Percentiles rank a stretch among this genome's conserved stretches.
Conservation (phyloP, 2,329 filamentous ascomycete species). For the Trichocomaceae sp. region DNA sequence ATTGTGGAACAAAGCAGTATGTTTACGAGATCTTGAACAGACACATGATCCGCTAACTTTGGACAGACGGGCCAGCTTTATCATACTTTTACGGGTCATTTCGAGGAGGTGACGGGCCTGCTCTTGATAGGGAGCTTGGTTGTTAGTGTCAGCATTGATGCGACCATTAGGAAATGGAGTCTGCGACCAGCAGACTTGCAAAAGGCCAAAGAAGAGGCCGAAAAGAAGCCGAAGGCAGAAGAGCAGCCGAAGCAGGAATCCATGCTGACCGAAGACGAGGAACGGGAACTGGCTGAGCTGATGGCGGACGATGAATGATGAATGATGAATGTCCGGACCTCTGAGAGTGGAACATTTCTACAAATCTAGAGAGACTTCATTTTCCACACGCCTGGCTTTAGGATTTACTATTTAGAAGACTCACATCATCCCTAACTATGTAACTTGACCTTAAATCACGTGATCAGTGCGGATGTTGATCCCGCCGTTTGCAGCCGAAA, state of each 20-base stretch:
- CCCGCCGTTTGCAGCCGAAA: constrained; percentile 4
- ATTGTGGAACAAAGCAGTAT: constrained; percentile 66
- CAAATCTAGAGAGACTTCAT: too few relatives aligned
- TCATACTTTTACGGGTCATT: constrained; percentile 75
- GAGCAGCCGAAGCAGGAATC: constrained; percentile 43
- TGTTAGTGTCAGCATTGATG: constrained; percentile 83
- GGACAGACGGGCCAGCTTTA: constrained; percentile 60
- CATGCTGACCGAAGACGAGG: constrained; percentile 76
- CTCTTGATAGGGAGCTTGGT: constrained; percentile 54
- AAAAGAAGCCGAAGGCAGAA: constrained; percentile 39
- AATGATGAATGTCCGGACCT: too few relatives aligned
- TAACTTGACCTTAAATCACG: background rate
- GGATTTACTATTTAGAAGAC: too few relatives aligned
- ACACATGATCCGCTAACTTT: constrained; percentile 3
- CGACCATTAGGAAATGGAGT: constrained; percentile 78
- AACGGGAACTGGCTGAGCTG: constrained; percentile 82
- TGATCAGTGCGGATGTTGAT: background rate
- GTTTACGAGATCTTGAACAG: constrained; percentile 15
- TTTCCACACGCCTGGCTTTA: too few relatives aligned
- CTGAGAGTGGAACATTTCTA: background rate
- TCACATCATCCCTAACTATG: too few relatives aligned
- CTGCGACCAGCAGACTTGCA: constrained; percentile 57
- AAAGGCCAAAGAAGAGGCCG: constrained; percentile 47
- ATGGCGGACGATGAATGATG: constrained; percentile 60
- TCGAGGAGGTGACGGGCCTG: constrained; percentile 83